Base-by-base conservation (phyloP, 2,329 filamentous ascomycete genomes). In the Fusarium cyanostomum region DNA sequence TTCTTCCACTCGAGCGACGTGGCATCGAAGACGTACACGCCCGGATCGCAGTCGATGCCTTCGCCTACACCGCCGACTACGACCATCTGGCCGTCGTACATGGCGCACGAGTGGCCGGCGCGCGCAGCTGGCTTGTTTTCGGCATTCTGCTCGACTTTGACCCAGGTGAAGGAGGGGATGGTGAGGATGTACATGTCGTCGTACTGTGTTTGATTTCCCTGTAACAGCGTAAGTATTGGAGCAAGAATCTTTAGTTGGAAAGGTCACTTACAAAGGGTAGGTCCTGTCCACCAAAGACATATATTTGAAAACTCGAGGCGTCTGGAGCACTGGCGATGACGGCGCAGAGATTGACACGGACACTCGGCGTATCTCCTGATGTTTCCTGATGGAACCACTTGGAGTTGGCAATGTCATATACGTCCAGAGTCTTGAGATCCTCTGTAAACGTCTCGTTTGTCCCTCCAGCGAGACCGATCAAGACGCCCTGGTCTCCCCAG, bases 211-310 rank as follows among this genome's bases (percentile, higher is more conserved):
- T 86, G 83, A 28, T 77, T 73, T 52, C 77, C 72, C 78, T 80
- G 18, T 45, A 6, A n/a, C 8, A 13, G 21, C 21, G 46, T 72
- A 52, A 60, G 61, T 9, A 43, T 30, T 45, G 7, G 35, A 26
- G 16, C 34, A 31, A 8, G 8, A 27, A 12, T 48, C 11, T 5
- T 12, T 11, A 16, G 27, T 12, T n/a, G n/a, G 21, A 16, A 12
- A 8, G 28, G 30, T 21, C 13, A 71, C 78, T 69, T 67, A 80
- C 87, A 57, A 81, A 84, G 1, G 90, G 89, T 24, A 93, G 79
- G 64, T 91, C 90, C 72, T 93, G 91, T 0, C 91, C 91, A 11
- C 89, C 91, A 70, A 90, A 93, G 77, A 93, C 84, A 76, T 93
- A 92, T 39, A 94, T 83, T 70, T 93, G 90, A 71, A 92, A 91